These are phyloP conservation scores for Flaveria linearis DNA, from an alignment of 129 eudicot species.

Conservation along the genomic window DNA sequence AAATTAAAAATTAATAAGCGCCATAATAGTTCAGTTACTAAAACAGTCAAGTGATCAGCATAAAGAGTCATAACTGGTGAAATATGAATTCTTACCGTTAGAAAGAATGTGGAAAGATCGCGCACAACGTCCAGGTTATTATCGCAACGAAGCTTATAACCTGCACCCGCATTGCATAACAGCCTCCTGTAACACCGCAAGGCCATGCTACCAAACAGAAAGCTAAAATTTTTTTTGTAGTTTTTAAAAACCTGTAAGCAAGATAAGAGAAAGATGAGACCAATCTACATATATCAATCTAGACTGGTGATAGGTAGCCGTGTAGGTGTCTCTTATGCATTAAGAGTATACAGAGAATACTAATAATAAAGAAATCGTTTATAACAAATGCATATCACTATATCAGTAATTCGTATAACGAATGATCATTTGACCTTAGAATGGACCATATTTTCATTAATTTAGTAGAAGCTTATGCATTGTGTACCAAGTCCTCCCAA, in stretches of 20 bases:
- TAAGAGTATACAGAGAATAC: neutral
- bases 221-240: neutral
- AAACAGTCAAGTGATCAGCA: neutral
- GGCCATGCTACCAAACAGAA: constrained; percentile 30
- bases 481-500: too few relatives aligned
- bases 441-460: neutral
- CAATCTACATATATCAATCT: neutral
- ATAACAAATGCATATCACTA: too few relatives aligned
- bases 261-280: neutral
- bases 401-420: neutral
- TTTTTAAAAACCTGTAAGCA: constrained; percentile 19
- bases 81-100: constrained; percentile 15
- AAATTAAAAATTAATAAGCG: constrained; percentile 8
- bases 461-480: neutral
- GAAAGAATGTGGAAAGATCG: constrained; percentile 33
- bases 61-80: neutral
- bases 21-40: constrained; percentile 1
- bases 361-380: neutral
- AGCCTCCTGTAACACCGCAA: constrained; percentile 33
- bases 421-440: neutral
- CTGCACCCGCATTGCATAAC: constrained; percentile 13
- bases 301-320: neutral
- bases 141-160: constrained; percentile 27
- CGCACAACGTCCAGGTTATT: constrained; percentile 13
- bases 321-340: neutral